phyloP scores from a whole-genome alignment of 345 rosid species.

The Ailanthus altissimus region DNA sequence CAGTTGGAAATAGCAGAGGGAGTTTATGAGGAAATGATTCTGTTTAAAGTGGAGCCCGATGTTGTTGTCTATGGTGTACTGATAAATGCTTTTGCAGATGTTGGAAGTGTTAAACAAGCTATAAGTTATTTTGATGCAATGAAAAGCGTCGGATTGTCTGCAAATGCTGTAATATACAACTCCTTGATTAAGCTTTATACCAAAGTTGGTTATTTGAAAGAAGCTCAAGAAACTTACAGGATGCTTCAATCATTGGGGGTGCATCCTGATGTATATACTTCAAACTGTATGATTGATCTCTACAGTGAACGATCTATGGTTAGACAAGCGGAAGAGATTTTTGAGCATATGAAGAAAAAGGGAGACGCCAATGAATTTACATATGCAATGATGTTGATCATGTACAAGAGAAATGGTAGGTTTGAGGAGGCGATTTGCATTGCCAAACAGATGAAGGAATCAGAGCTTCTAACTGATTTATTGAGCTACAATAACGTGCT shows the following conservation, averaged over 20 bases:
- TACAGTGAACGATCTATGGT: slow-evolving; percentile 84
- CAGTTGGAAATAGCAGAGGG: slow-evolving; percentile 64
- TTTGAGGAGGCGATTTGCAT: slow-evolving; percentile 68
- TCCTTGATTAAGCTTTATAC: too few relatives aligned
- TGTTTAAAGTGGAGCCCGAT: slow-evolving; percentile 56
- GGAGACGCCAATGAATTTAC: slow-evolving; percentile 80
- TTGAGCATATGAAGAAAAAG: slow-evolving; percentile 58
- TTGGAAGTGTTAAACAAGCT: slow-evolving; percentile 68
- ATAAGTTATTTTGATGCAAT: slow-evolving; percentile 53
- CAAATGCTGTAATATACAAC: too few relatives aligned
- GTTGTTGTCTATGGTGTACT: slow-evolving; percentile 75
- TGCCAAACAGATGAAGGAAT: too few relatives aligned
- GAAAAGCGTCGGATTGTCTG: slow-evolving; percentile 64
- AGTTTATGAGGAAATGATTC: slow-evolving; percentile 66
- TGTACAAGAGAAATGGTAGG: slow-evolving; percentile 75
- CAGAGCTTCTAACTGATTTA: slow-evolving; percentile 51
- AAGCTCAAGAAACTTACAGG: slow-evolving; percentile 76
- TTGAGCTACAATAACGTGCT: slow-evolving; percentile 75
- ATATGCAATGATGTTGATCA: slow-evolving; percentile 79
- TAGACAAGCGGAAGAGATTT: slow-evolving; percentile 59
- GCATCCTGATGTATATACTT: slow-evolving; percentile 60
- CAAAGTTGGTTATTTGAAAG: slow-evolving; percentile 66
- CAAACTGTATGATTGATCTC: slow-evolving; percentile 86
- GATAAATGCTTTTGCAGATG: slow-evolving; percentile 82
- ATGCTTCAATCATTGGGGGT: slow-evolving; percentile 41